These are phyloP conservation scores for grape (Vitis vinifera) DNA, from an alignment of 164 flowering plant species.

Conservation along the genomic window DNA sequence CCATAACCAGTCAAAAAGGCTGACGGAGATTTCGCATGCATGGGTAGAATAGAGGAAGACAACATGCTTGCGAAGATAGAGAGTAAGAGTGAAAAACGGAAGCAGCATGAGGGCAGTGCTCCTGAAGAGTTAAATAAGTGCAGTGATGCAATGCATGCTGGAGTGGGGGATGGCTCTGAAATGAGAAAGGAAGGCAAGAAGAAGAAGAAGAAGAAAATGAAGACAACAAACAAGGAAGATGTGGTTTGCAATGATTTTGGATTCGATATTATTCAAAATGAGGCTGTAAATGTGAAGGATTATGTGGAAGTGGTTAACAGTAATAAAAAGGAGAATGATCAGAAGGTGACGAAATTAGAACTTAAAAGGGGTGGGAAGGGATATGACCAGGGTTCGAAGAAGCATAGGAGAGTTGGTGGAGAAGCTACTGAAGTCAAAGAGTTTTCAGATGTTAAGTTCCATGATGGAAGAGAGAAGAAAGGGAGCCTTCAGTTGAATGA, in stretches of 20 bases:
- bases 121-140: not conserved
- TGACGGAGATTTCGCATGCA: not conserved
- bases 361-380: no score
- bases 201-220: constrained; percentile 12
- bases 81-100: constrained; percentile 1
- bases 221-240: not conserved
- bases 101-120: constrained; percentile 2
- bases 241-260: not conserved
- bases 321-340: not conserved
- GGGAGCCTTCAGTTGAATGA: not conserved
- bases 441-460: not conserved
- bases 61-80: not conserved
- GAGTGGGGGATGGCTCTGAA: not conserved
- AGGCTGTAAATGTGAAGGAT: no score
- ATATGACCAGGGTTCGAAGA: not conserved
- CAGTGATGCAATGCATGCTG: not conserved
- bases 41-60: not conserved
- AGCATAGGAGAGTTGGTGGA: not conserved
- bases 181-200: not conserved
- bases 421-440: not conserved
- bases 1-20: not conserved
- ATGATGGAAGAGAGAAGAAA: not conserved
- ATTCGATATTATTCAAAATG: not conserved
- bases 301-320: not conserved
- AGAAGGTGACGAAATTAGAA: no score